phyloP scores from a whole-genome alignment of 345 rosid species.

The Ceriops decandra region DNA sequence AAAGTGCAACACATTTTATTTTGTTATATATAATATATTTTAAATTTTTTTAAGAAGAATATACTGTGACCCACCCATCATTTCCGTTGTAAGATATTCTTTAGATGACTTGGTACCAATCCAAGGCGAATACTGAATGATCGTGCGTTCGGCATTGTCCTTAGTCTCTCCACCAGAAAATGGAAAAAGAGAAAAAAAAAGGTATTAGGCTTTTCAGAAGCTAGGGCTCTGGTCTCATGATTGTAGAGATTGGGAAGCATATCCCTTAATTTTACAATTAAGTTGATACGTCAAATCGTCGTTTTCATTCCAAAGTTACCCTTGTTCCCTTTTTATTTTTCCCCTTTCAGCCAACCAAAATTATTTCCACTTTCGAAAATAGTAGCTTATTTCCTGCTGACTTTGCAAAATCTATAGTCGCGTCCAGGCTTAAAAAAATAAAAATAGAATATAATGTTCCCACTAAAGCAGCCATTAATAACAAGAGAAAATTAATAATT shows the following conservation, averaged over 20 bases:
- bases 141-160: background rate
- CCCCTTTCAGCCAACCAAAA: background rate
- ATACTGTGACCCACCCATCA: no score
- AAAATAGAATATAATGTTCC: background rate
- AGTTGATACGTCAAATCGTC: constrained; percentile 24
- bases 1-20: no score
- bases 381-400: background rate
- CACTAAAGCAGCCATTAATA: background rate
- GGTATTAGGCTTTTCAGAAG: background rate
- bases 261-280: constrained; percentile 30
- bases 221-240: background rate
- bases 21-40: no score
- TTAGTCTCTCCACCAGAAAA: background rate
- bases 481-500: no score
- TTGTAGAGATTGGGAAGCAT: background rate
- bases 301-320: constrained; percentile 8
- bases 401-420: background rate
- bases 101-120: no score
- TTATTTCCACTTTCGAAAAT: background rate
- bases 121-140: background rate
- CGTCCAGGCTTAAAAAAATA: no score
- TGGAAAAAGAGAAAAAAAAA: no score
- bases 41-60: no score
- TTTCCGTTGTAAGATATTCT: no score
- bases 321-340: background rate